Base-by-base conservation (phyloP, 2,329 filamentous ascomycete species). In the Talaromyces marneffei region DNA sequence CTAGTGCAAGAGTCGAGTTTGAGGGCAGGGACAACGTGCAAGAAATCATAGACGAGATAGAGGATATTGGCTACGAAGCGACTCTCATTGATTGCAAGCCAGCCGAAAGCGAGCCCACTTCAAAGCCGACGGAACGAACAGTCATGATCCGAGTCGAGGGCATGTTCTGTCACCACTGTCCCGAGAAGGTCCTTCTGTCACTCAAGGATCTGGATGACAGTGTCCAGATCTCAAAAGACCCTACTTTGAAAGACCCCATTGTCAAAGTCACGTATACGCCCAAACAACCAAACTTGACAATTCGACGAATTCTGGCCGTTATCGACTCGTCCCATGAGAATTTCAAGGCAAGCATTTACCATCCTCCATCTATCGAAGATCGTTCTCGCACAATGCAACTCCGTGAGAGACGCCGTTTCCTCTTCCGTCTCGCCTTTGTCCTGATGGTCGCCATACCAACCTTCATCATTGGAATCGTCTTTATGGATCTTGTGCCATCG, bases 401-500 rank as follows among this genome's bases (percentile, higher is more conserved):
- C 20, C 83, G 83, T 62, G 90, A 96, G 68, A 85, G 88, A 68
- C 82, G 79, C 25, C 82, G 87, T 33, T 83, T 95, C 14, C 74
- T 92, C 0, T 78, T 83, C 62, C 87, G 92, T n/a, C 82, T 91
- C 16, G 70, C 89, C 1, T 80, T 95, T 60, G 88, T 90, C 1
- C 74, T 88, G 29, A 68, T 87, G 27, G 78, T 89, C 5, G 87
- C 89, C 20, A 87, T 97, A 48, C 92, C 93, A 1, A 91, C 90
- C 0, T 92, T 97, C 67, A 72, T 96, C 56, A 86, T 97, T 40
- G 92, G 93, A 2, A 90, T 97, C 58, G 86, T 96, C 1, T 96
- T 91, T 77, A 97, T 96, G 92, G 91, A 84, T 63, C 80, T 97
- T 1, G 82, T 96, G 0, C 79, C 87, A 0, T 73, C 80, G 2